Percentiles rank a stretch among this genome's conserved stretches.
These are phyloP conservation scores for Coccomyxa sp. DNA, from an alignment of 139 green algal genomes.

Conservation along the genomic window DNA sequence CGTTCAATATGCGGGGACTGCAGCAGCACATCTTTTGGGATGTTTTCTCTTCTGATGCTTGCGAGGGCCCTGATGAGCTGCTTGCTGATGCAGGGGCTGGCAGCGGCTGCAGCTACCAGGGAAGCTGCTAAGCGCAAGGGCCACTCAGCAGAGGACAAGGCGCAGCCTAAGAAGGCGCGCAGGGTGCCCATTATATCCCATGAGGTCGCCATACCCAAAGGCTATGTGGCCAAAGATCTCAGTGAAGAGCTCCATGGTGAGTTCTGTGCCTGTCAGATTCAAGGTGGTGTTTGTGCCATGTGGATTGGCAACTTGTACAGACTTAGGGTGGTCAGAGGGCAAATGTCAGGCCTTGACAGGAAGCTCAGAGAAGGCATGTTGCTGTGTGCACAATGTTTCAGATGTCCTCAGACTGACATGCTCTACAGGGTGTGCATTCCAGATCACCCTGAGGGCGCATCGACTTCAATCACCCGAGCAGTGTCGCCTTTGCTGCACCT, in stretches of 20 bases:
- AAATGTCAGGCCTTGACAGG: no score
- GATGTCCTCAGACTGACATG: no score
- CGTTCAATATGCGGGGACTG: no score
- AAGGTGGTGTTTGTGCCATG: background rate
- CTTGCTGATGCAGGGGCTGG: slow-evolving; percentile 23
- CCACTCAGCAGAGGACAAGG: slow-evolving; percentile 1
- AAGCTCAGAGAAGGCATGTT: no score
- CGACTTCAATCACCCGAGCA: no score
- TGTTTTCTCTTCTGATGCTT: no score
- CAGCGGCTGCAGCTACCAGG: slow-evolving; percentile 46
- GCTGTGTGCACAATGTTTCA: no score
- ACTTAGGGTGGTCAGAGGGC: no score
- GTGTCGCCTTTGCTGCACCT: no score
- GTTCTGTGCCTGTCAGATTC: background rate
- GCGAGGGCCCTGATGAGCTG: background rate
- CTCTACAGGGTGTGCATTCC: no score
- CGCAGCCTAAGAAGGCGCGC: slow-evolving; percentile 5
- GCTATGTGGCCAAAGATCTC: slow-evolving; percentile 39
- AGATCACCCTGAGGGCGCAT: no score
- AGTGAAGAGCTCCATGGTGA: slow-evolving; percentile 39
- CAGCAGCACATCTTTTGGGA: no score
- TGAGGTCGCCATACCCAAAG: slow-evolving; percentile 60
- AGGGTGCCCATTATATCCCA: slow-evolving; percentile 32
- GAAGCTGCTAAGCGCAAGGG: slow-evolving; percentile 58
- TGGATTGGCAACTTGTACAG: background rate